A percentile compares a stretch with the other conserved stretches of the same genome.
Evolutionary conservation across 352 stramenopile genomes (phyloP).

Genomic region (Detonula confervacea): DNA sequence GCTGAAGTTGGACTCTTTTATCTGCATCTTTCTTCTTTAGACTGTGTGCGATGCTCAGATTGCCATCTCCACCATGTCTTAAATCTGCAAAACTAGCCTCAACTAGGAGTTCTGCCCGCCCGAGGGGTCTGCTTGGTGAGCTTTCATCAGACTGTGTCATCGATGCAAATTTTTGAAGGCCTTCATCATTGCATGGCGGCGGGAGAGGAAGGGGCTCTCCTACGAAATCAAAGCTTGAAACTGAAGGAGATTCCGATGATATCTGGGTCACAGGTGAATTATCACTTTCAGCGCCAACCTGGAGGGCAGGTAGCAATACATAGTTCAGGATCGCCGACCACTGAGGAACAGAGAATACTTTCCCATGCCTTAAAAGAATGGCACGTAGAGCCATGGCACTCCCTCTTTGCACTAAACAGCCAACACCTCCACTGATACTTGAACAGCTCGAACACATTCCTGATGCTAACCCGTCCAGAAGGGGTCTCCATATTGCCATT

Average conservation of each 20-base stretch:
- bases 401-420: constrained; percentile 81
- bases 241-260: constrained; percentile 79
- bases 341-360: constrained; percentile 77
- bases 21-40: constrained; percentile 75
- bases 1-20: constrained; percentile 62
- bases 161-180: constrained; percentile 73
- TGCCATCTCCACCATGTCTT: constrained; percentile 79
- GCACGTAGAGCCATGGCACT: constrained; percentile 81
- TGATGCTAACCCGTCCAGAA: constrained; percentile 82
- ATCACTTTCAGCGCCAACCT: constrained; percentile 75
- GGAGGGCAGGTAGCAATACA: constrained; percentile 79
- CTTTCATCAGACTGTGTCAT: constrained; percentile 68
- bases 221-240: constrained; percentile 85
- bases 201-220: constrained; percentile 65
- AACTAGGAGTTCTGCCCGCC: constrained; percentile 78
- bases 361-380: constrained; percentile 81
- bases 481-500: constrained; percentile 83
- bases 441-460: constrained; percentile 66
- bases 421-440: constrained; percentile 75
- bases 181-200: constrained; percentile 72
- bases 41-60: constrained; percentile 79
- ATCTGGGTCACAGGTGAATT: constrained; percentile 73
- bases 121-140: constrained; percentile 66
- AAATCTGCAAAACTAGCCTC: constrained; percentile 86
- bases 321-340: constrained; percentile 72